Conservation (phyloP, 2,329 filamentous ascomycete genomes). For the Cordyceps cicadae region DNA sequence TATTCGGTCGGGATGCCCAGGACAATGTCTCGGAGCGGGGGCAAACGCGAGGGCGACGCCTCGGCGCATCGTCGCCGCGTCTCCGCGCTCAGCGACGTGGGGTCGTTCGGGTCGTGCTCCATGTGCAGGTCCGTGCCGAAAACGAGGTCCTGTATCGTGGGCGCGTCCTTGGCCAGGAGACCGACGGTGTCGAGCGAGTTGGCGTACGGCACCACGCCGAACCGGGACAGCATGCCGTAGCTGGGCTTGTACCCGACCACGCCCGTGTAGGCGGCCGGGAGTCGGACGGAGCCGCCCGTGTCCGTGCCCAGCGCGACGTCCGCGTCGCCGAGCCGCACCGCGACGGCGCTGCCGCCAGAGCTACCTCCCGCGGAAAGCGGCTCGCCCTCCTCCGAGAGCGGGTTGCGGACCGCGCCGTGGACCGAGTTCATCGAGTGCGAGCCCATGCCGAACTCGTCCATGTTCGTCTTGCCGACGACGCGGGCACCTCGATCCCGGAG, state of each 20-base stretch:
- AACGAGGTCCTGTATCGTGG: constrained; percentile 42
- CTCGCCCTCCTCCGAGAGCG: constrained; percentile 25
- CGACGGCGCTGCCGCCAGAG: constrained; percentile 87
- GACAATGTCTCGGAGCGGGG: constrained; percentile 28
- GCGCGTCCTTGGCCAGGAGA: constrained; percentile 52
- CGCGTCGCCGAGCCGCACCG: constrained; percentile 55
- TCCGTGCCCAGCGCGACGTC: constrained; percentile 77
- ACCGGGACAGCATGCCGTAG: constrained; percentile 78
- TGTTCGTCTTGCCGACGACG: constrained; percentile 74
- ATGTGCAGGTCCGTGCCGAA: constrained; percentile 39
- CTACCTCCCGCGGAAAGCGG: constrained; percentile 71
- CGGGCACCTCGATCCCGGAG: constrained; percentile 55
- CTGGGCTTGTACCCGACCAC: constrained; percentile 84
- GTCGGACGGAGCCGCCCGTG: constrained; percentile 79
- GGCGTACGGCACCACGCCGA: constrained; percentile 83
- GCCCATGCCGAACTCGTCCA: constrained; percentile 96
- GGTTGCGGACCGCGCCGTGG: constrained; percentile 56
- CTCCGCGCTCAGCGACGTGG: constrained; percentile 56
- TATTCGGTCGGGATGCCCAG: constrained; percentile 66
- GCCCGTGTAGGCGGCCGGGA: constrained; percentile 82
- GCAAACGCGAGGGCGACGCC: constrained; percentile 18
- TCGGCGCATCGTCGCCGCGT: constrained; percentile 45
- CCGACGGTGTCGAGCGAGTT: constrained; percentile 91
- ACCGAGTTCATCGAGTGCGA: constrained; percentile 68
- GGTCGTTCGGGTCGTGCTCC: constrained; percentile 60